A percentile compares a stretch with the other conserved stretches of the same genome.
phyloP scores from a whole-genome alignment of 345 rosid genomes.

The Bruguiera gymnorhiza region DNA sequence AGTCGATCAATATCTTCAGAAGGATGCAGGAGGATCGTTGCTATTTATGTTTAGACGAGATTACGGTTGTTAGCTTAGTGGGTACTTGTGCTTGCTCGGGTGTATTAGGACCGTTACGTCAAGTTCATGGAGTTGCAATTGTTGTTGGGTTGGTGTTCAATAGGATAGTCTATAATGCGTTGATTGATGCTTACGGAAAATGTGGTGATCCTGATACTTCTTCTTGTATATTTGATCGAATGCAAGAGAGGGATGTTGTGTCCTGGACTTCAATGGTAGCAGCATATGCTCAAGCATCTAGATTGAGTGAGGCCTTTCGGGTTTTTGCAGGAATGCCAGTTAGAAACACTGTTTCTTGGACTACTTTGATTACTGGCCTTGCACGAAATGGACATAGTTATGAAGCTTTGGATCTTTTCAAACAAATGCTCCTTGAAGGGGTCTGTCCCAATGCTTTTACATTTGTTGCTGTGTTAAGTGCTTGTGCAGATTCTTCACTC shows the following conservation, averaged over 20 bases:
- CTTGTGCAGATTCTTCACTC: constrained; percentile 49
- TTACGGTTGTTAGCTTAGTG: constrained; percentile 37
- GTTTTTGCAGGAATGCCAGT: constrained; percentile 35
- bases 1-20: constrained; percentile 28
- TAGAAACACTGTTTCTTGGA: constrained; percentile 41
- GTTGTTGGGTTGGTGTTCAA: constrained; percentile 34
- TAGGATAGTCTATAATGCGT: constrained; percentile 33
- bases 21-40: constrained; percentile 25
- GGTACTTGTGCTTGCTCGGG: constrained; percentile 42
- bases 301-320: constrained; percentile 34
- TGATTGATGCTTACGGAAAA: constrained; percentile 50
- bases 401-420: constrained; percentile 35
- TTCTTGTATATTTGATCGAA: constrained; percentile 22
- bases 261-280: constrained; percentile 51
- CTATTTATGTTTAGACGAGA: constrained; percentile 27
- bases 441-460: constrained; percentile 36
- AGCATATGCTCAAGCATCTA: constrained; percentile 30
- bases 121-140: constrained; percentile 34
- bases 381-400: constrained; percentile 32
- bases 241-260: constrained; percentile 40
- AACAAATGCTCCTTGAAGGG: constrained; percentile 38
- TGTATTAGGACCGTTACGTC: constrained; percentile 26
- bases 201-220: constrained; percentile 33
- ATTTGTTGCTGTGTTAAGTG: constrained; percentile 39
- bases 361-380: constrained; percentile 40